Evolutionary conservation across 495 filamentous ascomycete genomes (phyloP).

Genomic region (Viridothelium virens): DNA sequence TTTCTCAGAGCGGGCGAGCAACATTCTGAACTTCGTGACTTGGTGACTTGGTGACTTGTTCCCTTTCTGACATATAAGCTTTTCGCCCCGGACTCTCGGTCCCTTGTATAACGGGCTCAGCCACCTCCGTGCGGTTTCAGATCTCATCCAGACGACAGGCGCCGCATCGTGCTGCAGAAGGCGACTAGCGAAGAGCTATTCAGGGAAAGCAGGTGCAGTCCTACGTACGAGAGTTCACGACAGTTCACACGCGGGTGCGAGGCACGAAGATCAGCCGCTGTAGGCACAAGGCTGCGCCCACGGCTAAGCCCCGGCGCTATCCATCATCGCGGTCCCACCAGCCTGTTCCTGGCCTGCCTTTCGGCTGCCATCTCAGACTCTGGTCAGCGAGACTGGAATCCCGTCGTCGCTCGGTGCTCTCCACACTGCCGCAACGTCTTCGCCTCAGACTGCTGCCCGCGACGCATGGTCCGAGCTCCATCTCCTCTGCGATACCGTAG

Average conservation of each 20-base stretch:
- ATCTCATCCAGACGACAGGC: not conserved
- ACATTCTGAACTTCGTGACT: no score
- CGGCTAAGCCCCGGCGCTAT: conserved; percentile 11
- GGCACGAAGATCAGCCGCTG: not conserved
- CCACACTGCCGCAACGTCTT: not conserved
- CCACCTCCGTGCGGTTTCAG: conserved; percentile 10
- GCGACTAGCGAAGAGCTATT: not conserved
- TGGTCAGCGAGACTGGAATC: not conserved
- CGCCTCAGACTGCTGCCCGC: not conserved
- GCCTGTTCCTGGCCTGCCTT: conserved; percentile 1
- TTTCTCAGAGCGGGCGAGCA: not conserved
- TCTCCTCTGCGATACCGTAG: not conserved
- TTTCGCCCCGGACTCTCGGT: not conserved
- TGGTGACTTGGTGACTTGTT: no score
- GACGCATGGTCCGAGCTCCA: conserved; percentile 3
- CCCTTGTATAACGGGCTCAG: not conserved
- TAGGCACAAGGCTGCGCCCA: conserved; percentile 11
- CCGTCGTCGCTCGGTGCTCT: not conserved
- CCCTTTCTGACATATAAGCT: not conserved
- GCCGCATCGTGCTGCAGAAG: not conserved
- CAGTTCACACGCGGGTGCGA: not conserved
- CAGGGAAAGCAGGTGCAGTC: not conserved
- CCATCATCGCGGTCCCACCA: not conserved
- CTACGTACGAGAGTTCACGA: no score
- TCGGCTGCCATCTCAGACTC: not conserved